A percentile compares a stretch with the other conserved stretches of the same genome.
phyloP scores from a whole-genome alignment of 805 yeast species.

The Wickerhamiella domercqiae region DNA sequence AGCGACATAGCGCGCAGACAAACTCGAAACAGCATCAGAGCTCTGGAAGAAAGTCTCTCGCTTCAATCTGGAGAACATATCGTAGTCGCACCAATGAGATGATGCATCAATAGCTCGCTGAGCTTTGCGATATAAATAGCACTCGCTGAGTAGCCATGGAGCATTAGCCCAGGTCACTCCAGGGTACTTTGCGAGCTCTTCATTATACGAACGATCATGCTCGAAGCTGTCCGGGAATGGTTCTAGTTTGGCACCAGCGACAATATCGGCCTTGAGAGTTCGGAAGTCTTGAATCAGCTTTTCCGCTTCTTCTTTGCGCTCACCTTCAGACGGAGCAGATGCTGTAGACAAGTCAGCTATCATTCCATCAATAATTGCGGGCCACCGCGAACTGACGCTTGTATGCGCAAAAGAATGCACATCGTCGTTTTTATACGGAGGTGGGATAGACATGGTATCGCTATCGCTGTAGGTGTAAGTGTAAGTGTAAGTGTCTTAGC shows the following conservation, averaged over 20 bases:
- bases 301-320: conserved; percentile 32
- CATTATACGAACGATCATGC: conserved; percentile 43
- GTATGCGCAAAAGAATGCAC: conserved; percentile 64
- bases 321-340: conserved; percentile 17
- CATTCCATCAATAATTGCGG: conserved; percentile 55
- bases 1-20: conserved; percentile 48
- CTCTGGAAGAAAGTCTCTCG: conserved; percentile 62
- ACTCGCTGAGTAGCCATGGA: conserved; percentile 84
- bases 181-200: conserved; percentile 27
- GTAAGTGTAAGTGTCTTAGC: too few species aligned
- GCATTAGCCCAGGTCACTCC: conserved; percentile 55
- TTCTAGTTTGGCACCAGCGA: conserved; percentile 28
- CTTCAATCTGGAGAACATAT: conserved; percentile 59
- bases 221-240: conserved; percentile 34
- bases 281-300: conserved; percentile 30
- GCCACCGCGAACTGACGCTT: conserved; percentile 78
- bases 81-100: conserved; percentile 40
- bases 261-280: conserved; percentile 26
- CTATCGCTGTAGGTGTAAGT: not conserved
- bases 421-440: conserved; percentile 29
- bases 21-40: conserved; percentile 59
- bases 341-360: conserved; percentile 43
- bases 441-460: conserved; percentile 1
- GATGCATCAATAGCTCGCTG: conserved; percentile 21
- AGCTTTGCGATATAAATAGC: conserved; percentile 55